Conservation (phyloP, 2,329 filamentous ascomycete genomes). For the Xylariaceae sp. region DNA sequence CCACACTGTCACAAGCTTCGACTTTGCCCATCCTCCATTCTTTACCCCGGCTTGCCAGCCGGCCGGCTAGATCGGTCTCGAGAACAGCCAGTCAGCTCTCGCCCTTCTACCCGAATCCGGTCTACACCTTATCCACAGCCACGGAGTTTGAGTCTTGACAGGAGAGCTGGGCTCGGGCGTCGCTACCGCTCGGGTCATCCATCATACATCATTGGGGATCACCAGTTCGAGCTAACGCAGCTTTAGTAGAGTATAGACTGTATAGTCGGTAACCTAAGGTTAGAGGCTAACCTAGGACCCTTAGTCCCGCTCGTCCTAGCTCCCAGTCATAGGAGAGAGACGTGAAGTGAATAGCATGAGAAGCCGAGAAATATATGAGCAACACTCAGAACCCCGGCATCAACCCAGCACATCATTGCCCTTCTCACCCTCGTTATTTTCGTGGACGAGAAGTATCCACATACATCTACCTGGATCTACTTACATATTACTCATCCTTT, state of each 20-base stretch:
- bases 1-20: slow-evolving; percentile 32
- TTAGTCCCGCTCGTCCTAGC: slow-evolving; percentile 14
- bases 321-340: too few species aligned
- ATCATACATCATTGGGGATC: slow-evolving; percentile 7
- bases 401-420: slow-evolving; percentile 15
- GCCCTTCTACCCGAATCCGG: slow-evolving; percentile 27
- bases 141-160: too few species aligned
- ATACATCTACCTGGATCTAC: not conserved
- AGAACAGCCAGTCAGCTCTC: slow-evolving; percentile 24
- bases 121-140: slow-evolving; percentile 7
- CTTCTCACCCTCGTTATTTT: slow-evolving; percentile 11
- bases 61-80: slow-evolving; percentile 21
- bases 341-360: not conserved
- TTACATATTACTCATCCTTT: too few species aligned
- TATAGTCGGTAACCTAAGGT: too few species aligned
- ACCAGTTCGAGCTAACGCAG: not conserved
- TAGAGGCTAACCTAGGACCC: slow-evolving; percentile 6
- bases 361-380: slow-evolving; percentile 9
- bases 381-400: slow-evolving; percentile 6
- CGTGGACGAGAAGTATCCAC: slow-evolving; percentile 2
- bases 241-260: too few species aligned
- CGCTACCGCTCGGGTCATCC: too few species aligned
- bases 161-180: too few species aligned
- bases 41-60: slow-evolving; percentile 14
- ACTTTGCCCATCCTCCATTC: slow-evolving; percentile 6